Evolutionary conservation across 1,139 yeast genomes (phyloP).

Genomic region (Candida pseudoviswanathii): DNA sequence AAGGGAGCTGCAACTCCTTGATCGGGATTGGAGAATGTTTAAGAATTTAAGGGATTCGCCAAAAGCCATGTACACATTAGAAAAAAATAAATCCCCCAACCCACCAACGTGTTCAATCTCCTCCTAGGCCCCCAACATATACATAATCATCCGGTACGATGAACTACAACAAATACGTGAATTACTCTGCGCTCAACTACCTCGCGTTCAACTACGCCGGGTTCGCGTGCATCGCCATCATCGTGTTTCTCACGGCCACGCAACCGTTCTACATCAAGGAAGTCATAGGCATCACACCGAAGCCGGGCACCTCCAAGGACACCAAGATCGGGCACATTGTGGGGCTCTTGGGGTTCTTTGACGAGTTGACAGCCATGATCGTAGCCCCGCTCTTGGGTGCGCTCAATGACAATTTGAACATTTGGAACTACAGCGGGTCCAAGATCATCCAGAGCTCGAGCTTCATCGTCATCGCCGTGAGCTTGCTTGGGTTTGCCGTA

Average conservation of each 20-base stretch:
- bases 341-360: conserved; percentile 64
- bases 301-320: conserved; percentile 17
- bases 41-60: no score
- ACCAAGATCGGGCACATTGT: conserved; percentile 55
- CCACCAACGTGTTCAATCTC: not conserved
- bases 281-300: conserved; percentile 43
- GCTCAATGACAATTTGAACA: conserved; percentile 49
- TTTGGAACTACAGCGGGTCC: conserved; percentile 44
- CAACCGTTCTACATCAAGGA: conserved; percentile 69
- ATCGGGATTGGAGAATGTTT: no score
- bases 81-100: not conserved
- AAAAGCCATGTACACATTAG: no score
- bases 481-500: conserved; percentile 53
- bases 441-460: conserved; percentile 53
- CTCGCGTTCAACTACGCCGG: conserved; percentile 33
- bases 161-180: conserved; percentile 8
- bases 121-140: not conserved
- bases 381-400: conserved; percentile 69
- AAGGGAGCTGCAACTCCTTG: no score
- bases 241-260: conserved; percentile 67
- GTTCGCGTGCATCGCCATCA: conserved; percentile 58
- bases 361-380: conserved; percentile 57
- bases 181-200: conserved; percentile 22
- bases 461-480: conserved; percentile 46
- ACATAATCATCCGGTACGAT: not conserved